A percentile compares a stretch with the other conserved stretches of the same genome.
These are phyloP conservation scores for Lactifluus subvellereus DNA, from an alignment of 768 basidiomycete genomes.

Conservation along the genomic window DNA sequence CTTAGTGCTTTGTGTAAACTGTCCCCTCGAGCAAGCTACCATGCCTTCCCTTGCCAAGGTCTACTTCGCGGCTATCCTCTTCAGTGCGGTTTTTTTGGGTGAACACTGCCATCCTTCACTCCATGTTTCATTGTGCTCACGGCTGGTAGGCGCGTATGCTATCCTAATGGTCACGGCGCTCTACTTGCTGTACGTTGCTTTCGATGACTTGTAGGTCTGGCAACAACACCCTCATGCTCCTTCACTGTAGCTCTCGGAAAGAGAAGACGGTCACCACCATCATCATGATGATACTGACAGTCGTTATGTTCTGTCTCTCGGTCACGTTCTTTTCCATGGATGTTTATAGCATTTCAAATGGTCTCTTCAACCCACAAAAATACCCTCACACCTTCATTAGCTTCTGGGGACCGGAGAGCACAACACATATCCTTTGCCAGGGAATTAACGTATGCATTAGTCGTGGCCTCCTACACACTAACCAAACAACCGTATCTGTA, in stretches of 20 bases:
- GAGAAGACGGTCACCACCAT: conserved; percentile 4
- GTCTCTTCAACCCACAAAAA: conserved; percentile 6
- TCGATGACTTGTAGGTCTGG: background rate
- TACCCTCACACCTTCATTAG: conserved; percentile 1
- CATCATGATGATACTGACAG: conserved; percentile 10
- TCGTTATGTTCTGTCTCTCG: conserved; percentile 17
- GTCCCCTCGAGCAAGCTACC: background rate
- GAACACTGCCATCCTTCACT: background rate
- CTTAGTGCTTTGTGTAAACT: too few relatives aligned
- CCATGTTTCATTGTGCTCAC: background rate
- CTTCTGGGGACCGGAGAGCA: background rate
- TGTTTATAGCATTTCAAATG: conserved; percentile 2
- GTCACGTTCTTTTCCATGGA: conserved; percentile 7
- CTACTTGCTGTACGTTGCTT: conserved; percentile 15
- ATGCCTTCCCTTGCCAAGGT: conserved; percentile 7
- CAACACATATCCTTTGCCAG: conserved; percentile 4
- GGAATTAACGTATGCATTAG: conserved; percentile 7
- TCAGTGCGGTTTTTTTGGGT: conserved; percentile 9
- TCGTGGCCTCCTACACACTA: background rate
- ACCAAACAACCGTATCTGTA: background rate
- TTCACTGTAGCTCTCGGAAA: conserved; percentile 1
- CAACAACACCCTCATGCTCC: background rate
- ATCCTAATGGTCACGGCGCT: conserved; percentile 2
- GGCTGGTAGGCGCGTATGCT: conserved; percentile 8
- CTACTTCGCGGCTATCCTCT: background rate